Conservation (phyloP, 2,329 filamentous ascomycete species). For the Endoconidiophora laricicola region DNA sequence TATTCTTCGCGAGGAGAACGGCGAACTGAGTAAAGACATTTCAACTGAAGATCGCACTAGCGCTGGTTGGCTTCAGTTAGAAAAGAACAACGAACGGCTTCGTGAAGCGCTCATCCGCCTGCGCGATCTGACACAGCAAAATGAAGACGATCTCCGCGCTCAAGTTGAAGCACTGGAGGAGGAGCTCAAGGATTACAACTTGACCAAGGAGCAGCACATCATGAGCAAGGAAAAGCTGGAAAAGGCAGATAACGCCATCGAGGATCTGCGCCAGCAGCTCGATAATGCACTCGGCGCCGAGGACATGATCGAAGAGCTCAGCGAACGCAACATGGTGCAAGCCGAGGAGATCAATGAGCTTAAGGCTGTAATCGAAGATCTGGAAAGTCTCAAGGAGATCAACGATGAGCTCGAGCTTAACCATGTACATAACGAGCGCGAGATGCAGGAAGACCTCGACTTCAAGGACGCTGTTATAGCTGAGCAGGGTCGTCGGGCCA, state of each 20-base stretch:
- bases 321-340: constrained; percentile 70
- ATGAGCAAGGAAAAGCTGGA: constrained; percentile 55
- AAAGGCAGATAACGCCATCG: constrained; percentile 56
- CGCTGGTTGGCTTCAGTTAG: constrained; percentile 79
- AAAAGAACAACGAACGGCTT: constrained; percentile 74
- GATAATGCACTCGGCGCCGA: constrained; percentile 79
- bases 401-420: constrained; percentile 91
- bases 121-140: constrained; percentile 72
- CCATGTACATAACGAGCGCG: constrained; percentile 82
- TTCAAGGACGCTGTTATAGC: constrained; percentile 68
- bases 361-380: constrained; percentile 64
- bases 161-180: constrained; percentile 60
- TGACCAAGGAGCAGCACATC: constrained; percentile 52
- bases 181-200: constrained; percentile 51
- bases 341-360: constrained; percentile 73
- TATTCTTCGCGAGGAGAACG: constrained; percentile 72
- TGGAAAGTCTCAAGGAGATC: constrained; percentile 79
- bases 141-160: constrained; percentile 61
- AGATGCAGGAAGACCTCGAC: constrained; percentile 86
- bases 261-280: constrained; percentile 78
- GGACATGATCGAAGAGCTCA: constrained; percentile 85
- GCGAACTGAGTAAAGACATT: constrained; percentile 69
- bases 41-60: constrained; percentile 74
- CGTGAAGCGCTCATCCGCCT: constrained; percentile 71
- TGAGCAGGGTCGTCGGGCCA: constrained; percentile 59